Conservation (phyloP, 768 basidiomycete genomes). For the Mycena vulgaris region DNA sequence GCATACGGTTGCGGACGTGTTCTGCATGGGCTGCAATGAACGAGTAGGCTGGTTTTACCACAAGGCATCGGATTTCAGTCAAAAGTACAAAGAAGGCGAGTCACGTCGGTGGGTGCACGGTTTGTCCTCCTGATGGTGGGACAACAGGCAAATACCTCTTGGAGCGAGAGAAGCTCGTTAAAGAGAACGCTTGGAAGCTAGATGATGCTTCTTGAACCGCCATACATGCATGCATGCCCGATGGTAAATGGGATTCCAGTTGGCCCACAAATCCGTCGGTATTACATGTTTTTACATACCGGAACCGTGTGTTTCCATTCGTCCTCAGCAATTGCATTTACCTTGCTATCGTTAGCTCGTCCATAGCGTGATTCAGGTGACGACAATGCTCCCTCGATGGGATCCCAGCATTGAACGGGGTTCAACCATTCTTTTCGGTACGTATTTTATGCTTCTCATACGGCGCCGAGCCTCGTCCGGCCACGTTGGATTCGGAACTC, state of each 20-base stretch:
- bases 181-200: slow-evolving; percentile 86
- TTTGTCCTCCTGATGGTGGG: not conserved
- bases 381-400: not conserved
- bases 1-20: slow-evolving; percentile 86
- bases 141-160: slow-evolving; percentile 84
- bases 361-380: not conserved
- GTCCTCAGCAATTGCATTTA: not conserved
- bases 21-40: slow-evolving; percentile 85
- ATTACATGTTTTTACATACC: slow-evolving; percentile 15
- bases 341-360: not conserved
- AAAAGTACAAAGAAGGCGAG: slow-evolving; percentile 91
- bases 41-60: slow-evolving; percentile 89
- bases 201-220: slow-evolving; percentile 17
- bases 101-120: not conserved
- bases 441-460: slow-evolving; percentile 22
- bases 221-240: not conserved
- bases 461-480: slow-evolving; percentile 23
- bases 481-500: slow-evolving; percentile 12
- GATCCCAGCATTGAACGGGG: not conserved
- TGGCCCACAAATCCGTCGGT: not conserved
- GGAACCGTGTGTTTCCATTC: not conserved
- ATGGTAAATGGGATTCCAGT: too few species aligned
- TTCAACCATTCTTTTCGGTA: too few species aligned
- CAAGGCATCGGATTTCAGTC: slow-evolving; percentile 80
- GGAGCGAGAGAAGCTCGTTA: slow-evolving; percentile 84